Evolutionary conservation across 352 stramenopile genomes (phyloP).

Genomic region (Plasmopara muralis): DNA sequence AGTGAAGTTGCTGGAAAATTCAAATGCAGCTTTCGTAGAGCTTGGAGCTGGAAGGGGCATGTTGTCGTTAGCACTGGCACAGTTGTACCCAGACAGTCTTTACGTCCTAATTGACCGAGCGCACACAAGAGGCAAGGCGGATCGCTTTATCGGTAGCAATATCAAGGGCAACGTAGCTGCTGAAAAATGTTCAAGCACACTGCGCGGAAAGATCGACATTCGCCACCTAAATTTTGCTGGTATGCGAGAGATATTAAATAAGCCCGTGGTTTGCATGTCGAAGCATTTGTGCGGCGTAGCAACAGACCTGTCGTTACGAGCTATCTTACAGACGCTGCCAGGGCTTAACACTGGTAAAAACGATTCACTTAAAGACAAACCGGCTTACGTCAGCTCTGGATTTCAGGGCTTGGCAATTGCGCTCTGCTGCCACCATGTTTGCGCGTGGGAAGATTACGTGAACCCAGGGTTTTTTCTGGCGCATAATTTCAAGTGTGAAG

Average conservation of each 20-base stretch:
- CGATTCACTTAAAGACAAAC: constrained; percentile 1
- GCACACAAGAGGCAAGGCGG: constrained; percentile 63
- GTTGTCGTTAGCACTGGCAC: constrained; percentile 70
- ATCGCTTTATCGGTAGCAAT: constrained; percentile 54
- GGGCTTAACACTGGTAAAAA: not conserved
- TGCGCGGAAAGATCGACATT: constrained; percentile 81
- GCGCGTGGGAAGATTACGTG: constrained; percentile 67
- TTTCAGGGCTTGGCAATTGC: constrained; percentile 63
- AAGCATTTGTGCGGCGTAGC: constrained; percentile 82
- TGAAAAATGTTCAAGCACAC: constrained; percentile 24
- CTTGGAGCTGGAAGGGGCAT: constrained; percentile 71
- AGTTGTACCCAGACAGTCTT: constrained; percentile 48
- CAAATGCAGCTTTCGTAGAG: constrained; percentile 49
- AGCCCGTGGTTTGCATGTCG: constrained; percentile 71
- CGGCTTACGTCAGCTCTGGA: constrained; percentile 20
- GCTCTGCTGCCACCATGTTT: constrained; percentile 78
- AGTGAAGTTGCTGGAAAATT: constrained; percentile 37
- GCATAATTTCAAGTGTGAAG: constrained; percentile 44
- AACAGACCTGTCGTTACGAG: constrained; percentile 71
- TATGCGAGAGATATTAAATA: constrained; percentile 43
- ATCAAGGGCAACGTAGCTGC: constrained; percentile 10
- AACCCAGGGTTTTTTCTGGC: constrained; percentile 50
- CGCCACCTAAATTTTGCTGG: constrained; percentile 71
- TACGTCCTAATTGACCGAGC: constrained; percentile 78
- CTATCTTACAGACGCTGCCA: constrained; percentile 51